Percentiles rank a stretch among this genome's conserved stretches.
Conservation (phyloP, 2,329 filamentous ascomycete genomes). For the Rhytidhysteron rufulum region DNA sequence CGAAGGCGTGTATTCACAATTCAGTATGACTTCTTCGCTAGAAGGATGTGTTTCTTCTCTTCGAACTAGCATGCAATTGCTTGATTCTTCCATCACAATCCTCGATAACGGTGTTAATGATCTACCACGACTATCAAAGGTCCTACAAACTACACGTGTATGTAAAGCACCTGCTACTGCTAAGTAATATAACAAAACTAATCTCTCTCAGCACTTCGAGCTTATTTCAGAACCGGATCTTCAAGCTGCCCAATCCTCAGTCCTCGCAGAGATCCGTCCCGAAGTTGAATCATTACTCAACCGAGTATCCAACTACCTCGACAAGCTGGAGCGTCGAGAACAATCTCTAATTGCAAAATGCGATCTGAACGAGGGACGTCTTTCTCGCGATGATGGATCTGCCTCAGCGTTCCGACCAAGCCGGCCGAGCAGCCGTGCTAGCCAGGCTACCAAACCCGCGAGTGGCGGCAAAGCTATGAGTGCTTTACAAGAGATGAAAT, state of each 20-base stretch:
- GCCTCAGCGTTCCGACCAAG: conserved; percentile 20
- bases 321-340: conserved; percentile 77
- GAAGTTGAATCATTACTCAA: conserved; percentile 75
- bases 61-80: conserved; percentile 57
- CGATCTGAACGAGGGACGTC: conserved; percentile 74
- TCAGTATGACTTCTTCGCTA: conserved; percentile 41
- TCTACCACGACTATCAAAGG: conserved; percentile 59
- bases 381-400: conserved; percentile 39
- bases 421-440: conserved; percentile 19
- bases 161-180: no score
- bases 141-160: conserved; percentile 61
- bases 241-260: conserved; percentile 73
- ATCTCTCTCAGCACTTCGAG: conserved; percentile 71
- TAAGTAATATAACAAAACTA: no score
- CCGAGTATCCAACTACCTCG: conserved; percentile 78
- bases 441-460: conserved; percentile 13
- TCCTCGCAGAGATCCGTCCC: conserved; percentile 86
- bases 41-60: conserved; percentile 59
- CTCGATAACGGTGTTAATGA: conserved; percentile 61
- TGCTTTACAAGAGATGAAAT: conserved; percentile 51
- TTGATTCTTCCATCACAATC: conserved; percentile 61
- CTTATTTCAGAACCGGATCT: conserved; percentile 83
- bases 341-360: conserved; percentile 77
- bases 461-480: conserved; percentile 27
- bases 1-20: no score